Conservation (phyloP, 2,329 filamentous ascomycete genomes). For the Sporothrix variecibatus region DNA sequence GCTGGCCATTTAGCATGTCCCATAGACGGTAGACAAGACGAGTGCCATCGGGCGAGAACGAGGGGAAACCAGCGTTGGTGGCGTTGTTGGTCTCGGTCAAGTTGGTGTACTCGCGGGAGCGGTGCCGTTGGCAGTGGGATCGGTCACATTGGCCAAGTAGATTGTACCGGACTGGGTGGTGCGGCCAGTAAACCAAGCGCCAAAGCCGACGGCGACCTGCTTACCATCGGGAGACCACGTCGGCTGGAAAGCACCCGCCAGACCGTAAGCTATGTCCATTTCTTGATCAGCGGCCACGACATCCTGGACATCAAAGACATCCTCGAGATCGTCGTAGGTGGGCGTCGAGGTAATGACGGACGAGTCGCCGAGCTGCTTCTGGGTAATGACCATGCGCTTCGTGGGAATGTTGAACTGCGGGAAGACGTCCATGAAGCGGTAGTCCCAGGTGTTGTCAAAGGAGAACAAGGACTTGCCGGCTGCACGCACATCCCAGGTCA, state of each 20-base stretch:
- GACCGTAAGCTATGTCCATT: background rate
- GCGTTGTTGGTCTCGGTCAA: background rate
- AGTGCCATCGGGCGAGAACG: slow-evolving; percentile 9
- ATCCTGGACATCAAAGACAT: background rate
- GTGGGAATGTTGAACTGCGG: slow-evolving; percentile 3
- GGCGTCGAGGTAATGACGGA: background rate
- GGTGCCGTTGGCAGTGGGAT: background rate
- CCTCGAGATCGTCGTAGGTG: background rate
- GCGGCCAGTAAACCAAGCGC: background rate
- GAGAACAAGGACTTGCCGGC: background rate
- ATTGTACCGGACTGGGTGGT: background rate
- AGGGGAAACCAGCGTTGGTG: slow-evolving; percentile 7
- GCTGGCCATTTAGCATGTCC: slow-evolving; percentile 2
- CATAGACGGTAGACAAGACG: background rate
- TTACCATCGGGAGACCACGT: background rate
- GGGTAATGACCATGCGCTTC: background rate
- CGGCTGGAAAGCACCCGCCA: background rate
- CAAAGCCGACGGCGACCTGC: background rate
- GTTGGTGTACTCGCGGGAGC: background rate
- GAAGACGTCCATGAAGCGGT: slow-evolving; percentile 13
- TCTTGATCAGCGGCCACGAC: background rate
- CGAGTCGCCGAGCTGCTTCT: background rate
- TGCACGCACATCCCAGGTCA: background rate
- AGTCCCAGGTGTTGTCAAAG: background rate
- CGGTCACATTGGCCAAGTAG: background rate